Evolutionary conservation across 192 early-diverging fungal genomes (phyloP), one percentile per base, ranked within the genome.

Genomic region (Backusella parvicylindrica): DNA sequence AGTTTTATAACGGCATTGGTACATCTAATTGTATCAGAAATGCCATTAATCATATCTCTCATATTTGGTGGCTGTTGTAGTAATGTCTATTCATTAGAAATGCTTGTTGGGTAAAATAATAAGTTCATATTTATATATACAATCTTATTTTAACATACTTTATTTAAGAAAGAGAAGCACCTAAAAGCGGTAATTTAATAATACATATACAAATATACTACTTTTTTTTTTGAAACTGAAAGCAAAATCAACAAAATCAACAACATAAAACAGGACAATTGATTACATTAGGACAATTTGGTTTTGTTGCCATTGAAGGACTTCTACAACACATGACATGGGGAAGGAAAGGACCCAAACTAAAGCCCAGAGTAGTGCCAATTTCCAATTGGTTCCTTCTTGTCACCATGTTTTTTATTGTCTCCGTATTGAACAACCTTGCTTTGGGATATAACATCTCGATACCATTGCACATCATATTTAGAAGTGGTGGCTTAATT

Each of bases 51-150:
- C 30, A 74, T 86, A 7, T 82, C 84, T 12, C 84, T 93, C 47
- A 92, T 97, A 79, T 97, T 97, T 84, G 92, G 92, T 18, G 95
- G 95, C 1, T 95, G 94, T 80, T 97, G 95, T 70, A 91, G 91
- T 50, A 95, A 95, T 70, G 93, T 95, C n/a, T 94, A 90, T 86
- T 89, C 93, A 0, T 83, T 97, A n/a, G 95, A 97, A 77, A 80
- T 89, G 50, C 84, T 97, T 11, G 91, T 95, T 23, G 84, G 73
- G 89, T 91, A 82, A 81, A 79, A 67, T 5, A 21, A 7, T 41
- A 2, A 35, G 33, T 35, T 35, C 6, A 47, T 16, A 47, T n/a
- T 47, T 18, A 16, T 21, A 56, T 6, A 21, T 11, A 26, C 23
- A 56, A 12, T 16, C 50, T 56, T 56, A 3, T 26, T 56, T 26